Evolutionary conservation across 371 early-diverging fungal species (phyloP).

Genomic region (Mortierella sp.): DNA sequence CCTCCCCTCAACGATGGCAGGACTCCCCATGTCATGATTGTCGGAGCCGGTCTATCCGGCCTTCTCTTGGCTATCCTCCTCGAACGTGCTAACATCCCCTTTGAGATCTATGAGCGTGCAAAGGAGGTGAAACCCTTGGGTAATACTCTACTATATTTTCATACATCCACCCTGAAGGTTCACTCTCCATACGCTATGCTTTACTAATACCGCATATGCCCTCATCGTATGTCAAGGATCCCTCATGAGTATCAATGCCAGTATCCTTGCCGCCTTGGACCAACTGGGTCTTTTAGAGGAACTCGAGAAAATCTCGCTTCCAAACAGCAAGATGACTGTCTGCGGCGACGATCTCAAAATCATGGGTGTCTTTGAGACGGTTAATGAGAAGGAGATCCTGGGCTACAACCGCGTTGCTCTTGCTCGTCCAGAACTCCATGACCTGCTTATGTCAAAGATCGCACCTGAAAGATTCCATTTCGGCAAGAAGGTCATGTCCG

Average conservation of each 20-base stretch:
- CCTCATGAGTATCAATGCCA: constrained; percentile 9
- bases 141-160: too few species aligned
- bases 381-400: background rate
- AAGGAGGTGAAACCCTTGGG: constrained; percentile 9
- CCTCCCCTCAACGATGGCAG: background rate
- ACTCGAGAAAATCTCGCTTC: constrained; percentile 3
- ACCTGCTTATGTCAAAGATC: background rate
- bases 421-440: constrained; percentile 2
- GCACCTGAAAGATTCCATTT: constrained; percentile 4
- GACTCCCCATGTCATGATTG: constrained; percentile 8
- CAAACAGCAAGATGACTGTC: background rate
- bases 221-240: background rate
- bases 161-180: too few species aligned
- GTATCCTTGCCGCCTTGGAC: constrained; percentile 7
- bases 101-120: constrained; percentile 5
- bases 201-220: background rate
- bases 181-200: too few species aligned
- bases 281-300: constrained; percentile 16
- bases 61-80: constrained; percentile 10
- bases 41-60: constrained; percentile 11
- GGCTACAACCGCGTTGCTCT: constrained; percentile 4
- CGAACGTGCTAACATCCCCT: constrained; percentile 3
- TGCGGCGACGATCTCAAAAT: background rate
- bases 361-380: background rate
- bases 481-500: constrained; percentile 12